phyloP scores from a whole-genome alignment of 768 basidiomycete genomes.

The Leccinum variicolor region DNA sequence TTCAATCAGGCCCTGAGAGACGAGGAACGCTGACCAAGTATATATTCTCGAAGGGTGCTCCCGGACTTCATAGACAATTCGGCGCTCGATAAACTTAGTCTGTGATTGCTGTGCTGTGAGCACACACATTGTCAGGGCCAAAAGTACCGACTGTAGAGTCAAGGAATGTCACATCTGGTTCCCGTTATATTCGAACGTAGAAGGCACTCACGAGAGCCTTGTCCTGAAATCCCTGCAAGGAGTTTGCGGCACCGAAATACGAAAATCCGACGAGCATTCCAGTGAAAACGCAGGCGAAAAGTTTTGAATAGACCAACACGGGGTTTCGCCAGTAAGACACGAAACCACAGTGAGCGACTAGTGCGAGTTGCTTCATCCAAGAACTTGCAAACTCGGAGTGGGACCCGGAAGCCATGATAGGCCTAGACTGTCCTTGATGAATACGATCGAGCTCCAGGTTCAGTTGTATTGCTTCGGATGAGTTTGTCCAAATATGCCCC shows the following conservation, averaged over 20 bases:
- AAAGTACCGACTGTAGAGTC: conserved; percentile 43
- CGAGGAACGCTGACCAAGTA: conserved; percentile 56
- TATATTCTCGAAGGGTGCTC: conserved; percentile 65
- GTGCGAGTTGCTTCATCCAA: conserved; percentile 36
- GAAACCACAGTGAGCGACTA: conserved; percentile 32
- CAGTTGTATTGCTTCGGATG: conserved; percentile 36
- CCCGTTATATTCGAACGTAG: not conserved
- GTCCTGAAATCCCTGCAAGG: conserved; percentile 40
- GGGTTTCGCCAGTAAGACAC: conserved; percentile 40
- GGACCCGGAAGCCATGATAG: conserved; percentile 16
- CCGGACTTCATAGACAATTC: conserved; percentile 58
- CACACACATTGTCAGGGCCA: conserved; percentile 41
- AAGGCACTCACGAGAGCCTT: conserved; percentile 38
- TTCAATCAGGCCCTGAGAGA: conserved; percentile 48
- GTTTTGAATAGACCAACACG: conserved; percentile 38
- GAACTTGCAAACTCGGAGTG: conserved; percentile 35
- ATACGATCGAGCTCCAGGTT: conserved; percentile 42
- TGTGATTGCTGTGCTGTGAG: conserved; percentile 59
- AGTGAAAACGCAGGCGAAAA: conserved; percentile 32
- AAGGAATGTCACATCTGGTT: not conserved
- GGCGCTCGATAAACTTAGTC: conserved; percentile 51
- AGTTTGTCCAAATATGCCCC: conserved; percentile 47
- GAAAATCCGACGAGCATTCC: conserved; percentile 43
- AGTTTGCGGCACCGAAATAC: conserved; percentile 35
- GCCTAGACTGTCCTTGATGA: conserved; percentile 35